Evolutionary conservation across 768 basidiomycete genomes (phyloP).

Genomic region (Kwoniella shandongensis): DNA sequence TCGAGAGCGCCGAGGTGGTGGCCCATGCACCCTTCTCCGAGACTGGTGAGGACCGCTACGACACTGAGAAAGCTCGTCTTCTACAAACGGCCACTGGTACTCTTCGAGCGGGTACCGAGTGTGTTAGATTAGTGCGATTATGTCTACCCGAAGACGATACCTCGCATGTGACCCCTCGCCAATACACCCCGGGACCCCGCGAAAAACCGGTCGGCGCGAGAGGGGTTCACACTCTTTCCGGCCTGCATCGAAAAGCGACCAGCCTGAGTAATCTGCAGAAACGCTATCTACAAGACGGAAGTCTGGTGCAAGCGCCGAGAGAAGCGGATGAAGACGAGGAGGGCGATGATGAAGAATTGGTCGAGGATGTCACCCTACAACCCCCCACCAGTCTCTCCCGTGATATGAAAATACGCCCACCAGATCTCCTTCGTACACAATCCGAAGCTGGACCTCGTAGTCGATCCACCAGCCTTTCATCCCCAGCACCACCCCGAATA

Average conservation of each 20-base stretch:
- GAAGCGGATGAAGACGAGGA: conserved; percentile 27
- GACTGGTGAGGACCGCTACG: conserved; percentile 61
- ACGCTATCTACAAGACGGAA: conserved; percentile 31
- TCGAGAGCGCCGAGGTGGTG: conserved; percentile 79
- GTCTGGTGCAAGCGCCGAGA: conserved; percentile 16
- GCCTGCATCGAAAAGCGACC: conserved; percentile 52
- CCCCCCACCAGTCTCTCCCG: background rate
- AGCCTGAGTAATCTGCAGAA: conserved; percentile 48
- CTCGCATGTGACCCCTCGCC: conserved; percentile 18
- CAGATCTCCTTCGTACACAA: conserved; percentile 12
- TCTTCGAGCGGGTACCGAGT: conserved; percentile 82
- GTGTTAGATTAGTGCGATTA: conserved; percentile 78
- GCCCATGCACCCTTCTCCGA: conserved; percentile 60
- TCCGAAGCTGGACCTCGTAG: conserved; percentile 23
- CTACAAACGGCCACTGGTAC: conserved; percentile 85
- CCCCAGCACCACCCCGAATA: conserved; percentile 42
- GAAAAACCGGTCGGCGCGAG: conserved; percentile 37
- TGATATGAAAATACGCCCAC: background rate
- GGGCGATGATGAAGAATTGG: conserved; percentile 30
- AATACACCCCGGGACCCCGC: conserved; percentile 51
- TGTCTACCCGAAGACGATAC: conserved; percentile 62
- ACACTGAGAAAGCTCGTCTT: conserved; percentile 74
- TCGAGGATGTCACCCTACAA: conserved; percentile 65
- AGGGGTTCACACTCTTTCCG: conserved; percentile 51
- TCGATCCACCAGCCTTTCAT: conserved; percentile 42